Evolutionary conservation across 495 filamentous ascomycete genomes (phyloP).

Genomic region (Aspergillus saccharolyticus): DNA sequence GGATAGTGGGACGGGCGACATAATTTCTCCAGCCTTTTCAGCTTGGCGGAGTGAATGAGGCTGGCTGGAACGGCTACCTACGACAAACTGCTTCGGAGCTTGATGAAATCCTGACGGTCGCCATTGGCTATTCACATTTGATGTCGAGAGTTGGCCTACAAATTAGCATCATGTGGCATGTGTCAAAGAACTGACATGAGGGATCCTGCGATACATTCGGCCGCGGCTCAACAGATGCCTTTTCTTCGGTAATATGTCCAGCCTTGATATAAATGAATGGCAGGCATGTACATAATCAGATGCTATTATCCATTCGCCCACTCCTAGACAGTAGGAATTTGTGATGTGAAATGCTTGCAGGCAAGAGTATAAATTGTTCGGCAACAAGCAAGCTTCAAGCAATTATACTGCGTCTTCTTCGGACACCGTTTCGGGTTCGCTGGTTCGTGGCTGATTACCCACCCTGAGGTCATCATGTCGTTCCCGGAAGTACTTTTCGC

Average conservation of each 20-base stretch:
- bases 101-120: too few species aligned
- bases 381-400: too few species aligned
- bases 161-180: neutral
- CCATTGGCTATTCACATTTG: neutral
- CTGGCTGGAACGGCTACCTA: neutral
- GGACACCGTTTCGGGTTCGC: neutral
- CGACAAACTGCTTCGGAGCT: too few species aligned
- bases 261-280: neutral
- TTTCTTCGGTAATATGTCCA: neutral
- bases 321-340: too few species aligned
- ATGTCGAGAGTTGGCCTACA: neutral
- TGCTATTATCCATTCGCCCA: too few species aligned
- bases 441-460: neutral
- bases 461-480: constrained; percentile 3
- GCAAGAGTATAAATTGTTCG: too few species aligned
- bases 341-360: too few species aligned
- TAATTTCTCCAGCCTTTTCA: constrained; percentile 72
- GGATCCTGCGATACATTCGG: neutral
- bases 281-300: too few species aligned
- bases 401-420: neutral
- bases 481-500: constrained; percentile 24
- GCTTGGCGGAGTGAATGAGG: constrained; percentile 51
- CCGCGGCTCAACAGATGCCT: neutral
- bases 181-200: neutral
- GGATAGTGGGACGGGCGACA: constrained; percentile 67